These are phyloP conservation scores for Leucosporidium creatinivorum DNA, from an alignment of 768 basidiomycete genomes.

Conservation along the genomic window DNA sequence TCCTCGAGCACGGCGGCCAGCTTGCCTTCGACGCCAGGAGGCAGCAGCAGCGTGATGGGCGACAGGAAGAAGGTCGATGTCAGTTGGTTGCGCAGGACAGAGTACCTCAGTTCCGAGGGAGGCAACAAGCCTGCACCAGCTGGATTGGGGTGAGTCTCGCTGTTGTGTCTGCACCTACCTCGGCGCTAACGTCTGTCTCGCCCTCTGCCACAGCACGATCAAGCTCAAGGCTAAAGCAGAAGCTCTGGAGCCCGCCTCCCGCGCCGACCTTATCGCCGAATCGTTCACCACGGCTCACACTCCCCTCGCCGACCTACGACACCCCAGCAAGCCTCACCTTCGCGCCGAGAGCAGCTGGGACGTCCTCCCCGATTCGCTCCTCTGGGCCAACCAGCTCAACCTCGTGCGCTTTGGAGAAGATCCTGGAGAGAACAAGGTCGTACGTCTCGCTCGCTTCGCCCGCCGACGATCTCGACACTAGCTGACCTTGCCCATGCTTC, in stretches of 20 bases:
- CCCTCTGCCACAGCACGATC: background rate
- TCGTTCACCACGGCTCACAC: conserved; percentile 32
- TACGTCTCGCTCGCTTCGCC: background rate
- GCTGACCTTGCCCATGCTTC: background rate
- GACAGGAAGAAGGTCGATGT: conserved; percentile 52
- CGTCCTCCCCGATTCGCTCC: conserved; percentile 70
- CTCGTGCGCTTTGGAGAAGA: conserved; percentile 43
- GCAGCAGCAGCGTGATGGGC: conserved; percentile 46
- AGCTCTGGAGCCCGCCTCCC: conserved; percentile 11
- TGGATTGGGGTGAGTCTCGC: background rate
- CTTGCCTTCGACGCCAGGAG: conserved; percentile 41
- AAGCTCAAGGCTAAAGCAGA: conserved; percentile 1
- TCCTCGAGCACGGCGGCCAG: conserved; percentile 45
- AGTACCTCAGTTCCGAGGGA: conserved; percentile 53
- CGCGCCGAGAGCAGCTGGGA: conserved; percentile 74
- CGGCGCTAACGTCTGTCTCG: background rate
- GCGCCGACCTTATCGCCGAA: conserved; percentile 22
- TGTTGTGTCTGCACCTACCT: background rate
- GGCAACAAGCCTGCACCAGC: conserved; percentile 10
- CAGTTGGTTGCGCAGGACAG: conserved; percentile 85
- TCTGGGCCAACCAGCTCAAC: conserved; percentile 61
- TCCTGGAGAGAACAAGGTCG: conserved; percentile 21
- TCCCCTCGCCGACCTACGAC: conserved; percentile 47
- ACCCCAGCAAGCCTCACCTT: conserved; percentile 70
- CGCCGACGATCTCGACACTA: background rate